Evolutionary conservation across 345 rosid species (phyloP).

Genomic region (Arabis hirsuta): DNA sequence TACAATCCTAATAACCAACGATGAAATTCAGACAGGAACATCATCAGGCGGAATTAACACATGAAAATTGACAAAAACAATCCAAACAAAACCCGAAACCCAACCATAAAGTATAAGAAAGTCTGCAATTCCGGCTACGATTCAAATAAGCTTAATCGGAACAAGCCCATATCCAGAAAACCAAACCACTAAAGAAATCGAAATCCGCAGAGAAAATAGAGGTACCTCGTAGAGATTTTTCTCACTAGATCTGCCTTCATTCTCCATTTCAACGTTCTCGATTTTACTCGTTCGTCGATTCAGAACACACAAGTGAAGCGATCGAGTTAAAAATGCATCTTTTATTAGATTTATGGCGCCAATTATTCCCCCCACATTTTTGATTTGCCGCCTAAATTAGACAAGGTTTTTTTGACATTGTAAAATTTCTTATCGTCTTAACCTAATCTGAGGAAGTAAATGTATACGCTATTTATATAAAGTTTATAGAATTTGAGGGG

Average conservation of each 20-base stretch:
- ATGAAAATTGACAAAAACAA: too few relatives aligned
- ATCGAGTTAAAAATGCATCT: conserved; percentile 3
- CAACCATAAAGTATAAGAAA: neutral
- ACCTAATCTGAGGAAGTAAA: neutral
- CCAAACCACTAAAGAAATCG: neutral
- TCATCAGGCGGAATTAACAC: too few relatives aligned
- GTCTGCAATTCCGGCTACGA: neutral
- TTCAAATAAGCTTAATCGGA: neutral
- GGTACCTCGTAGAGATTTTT: conserved; percentile 35
- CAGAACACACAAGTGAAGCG: neutral
- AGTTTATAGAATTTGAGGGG: neutral
- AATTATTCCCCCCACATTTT: neutral
- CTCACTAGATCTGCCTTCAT: conserved; percentile 16
- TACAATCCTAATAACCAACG: conserved; percentile 5
- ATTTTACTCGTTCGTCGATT: neutral
- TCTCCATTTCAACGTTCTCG: conserved; percentile 26
- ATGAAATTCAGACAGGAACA: neutral
- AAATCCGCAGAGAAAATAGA: neutral
- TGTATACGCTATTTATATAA: neutral
- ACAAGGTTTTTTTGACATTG: neutral
- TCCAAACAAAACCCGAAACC: neutral
- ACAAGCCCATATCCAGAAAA: neutral
- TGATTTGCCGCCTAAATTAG: conserved; percentile 33
- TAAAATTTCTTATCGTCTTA: neutral
- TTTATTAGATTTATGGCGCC: conserved; percentile 34